Evolutionary conservation across 371 early-diverging fungal genomes (phyloP), one percentile per base, ranked within the genome.

Genomic region (Zychaea mexicana): DNA sequence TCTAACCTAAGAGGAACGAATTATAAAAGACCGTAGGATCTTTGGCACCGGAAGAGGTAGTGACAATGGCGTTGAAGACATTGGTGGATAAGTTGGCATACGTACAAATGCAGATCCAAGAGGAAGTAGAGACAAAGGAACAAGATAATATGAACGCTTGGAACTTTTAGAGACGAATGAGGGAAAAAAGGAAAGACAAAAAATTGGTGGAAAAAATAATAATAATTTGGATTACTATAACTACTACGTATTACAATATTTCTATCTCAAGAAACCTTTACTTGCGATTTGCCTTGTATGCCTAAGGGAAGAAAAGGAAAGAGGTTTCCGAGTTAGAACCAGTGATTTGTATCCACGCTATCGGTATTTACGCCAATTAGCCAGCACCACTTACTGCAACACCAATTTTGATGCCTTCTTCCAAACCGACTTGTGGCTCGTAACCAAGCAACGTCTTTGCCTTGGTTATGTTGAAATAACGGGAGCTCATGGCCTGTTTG

Each of bases 11-110:
- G n/a, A n/a, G n/a, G n/a, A n/a, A n/a, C n/a, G n/a, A n/a, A n/a
- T n/a, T n/a, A 10, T 42, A 32, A 32, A 39, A 87, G 87, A 89
- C 93, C 4, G 90, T 94, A 24, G 98, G 98, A 42, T 90, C 93
- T 28, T 78, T 98, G 69, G 82, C 90, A 63, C 94, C 98, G 3
- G 93, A 94, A 68, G 92, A 90, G 15, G 90, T 96, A 5, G 93
- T 96, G 13, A 77, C 88, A 8, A 84, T 82, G 76, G 97, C 92
- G 15, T 84, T 97, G 71, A 85, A 90, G 26, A 87, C 91, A 21
- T 70, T 98, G 67, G 89, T 90, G 60, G 90, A 90, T 52, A 96
- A 96, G 67, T 84, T 97, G 27, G 89, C 89, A 26, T 86, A 84
- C 52, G 73, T 92, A 49, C 91, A 92, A 71, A 86, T 92, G 71